Percentiles rank a stretch among this genome's conserved stretches.
These are phyloP conservation scores for Marchantia polymorpha DNA, from an alignment of 225 moss, liverwort and hornwort species.

Conservation along the genomic window DNA sequence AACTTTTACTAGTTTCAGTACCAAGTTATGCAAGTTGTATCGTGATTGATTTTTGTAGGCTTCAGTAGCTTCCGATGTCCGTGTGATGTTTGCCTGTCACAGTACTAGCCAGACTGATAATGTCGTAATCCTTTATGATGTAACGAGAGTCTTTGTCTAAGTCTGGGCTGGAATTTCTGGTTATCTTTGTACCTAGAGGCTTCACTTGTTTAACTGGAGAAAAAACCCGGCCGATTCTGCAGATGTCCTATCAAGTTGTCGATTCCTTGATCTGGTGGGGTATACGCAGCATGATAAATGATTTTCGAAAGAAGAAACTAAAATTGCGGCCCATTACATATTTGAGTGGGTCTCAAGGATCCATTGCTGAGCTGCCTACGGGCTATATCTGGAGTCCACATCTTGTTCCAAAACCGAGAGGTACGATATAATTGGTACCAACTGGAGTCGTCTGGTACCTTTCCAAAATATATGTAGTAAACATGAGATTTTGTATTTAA, in stretches of 20 bases:
- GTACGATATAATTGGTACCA: constrained; percentile 27
- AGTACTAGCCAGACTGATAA: not conserved
- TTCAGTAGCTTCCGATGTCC: not conserved
- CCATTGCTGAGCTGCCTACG: constrained; percentile 72
- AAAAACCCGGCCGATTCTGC: constrained; percentile 20
- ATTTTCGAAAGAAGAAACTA: constrained; percentile 84
- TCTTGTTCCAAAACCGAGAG: constrained; percentile 90
- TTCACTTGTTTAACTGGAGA: not conserved
- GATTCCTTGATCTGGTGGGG: constrained; percentile 95
- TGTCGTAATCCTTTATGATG: not conserved
- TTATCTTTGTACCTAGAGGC: not conserved
- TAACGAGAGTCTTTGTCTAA: not conserved
- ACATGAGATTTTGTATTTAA: too few species aligned
- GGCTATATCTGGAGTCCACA: constrained; percentile 98
- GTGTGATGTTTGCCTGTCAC: not conserved
- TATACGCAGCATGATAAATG: constrained; percentile 90
- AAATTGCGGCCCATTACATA: constrained; percentile 84
- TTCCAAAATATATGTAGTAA: too few species aligned
- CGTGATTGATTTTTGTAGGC: too few species aligned
- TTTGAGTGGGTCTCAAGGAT: constrained; percentile 89
- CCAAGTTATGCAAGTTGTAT: too few species aligned
- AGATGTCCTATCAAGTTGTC: constrained; percentile 97
- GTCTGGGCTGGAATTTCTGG: not conserved
- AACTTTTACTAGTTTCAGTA: too few species aligned
- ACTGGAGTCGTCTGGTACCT: too few species aligned